Conservation (phyloP, 83 land plant species). For the Picea abies region DNA sequence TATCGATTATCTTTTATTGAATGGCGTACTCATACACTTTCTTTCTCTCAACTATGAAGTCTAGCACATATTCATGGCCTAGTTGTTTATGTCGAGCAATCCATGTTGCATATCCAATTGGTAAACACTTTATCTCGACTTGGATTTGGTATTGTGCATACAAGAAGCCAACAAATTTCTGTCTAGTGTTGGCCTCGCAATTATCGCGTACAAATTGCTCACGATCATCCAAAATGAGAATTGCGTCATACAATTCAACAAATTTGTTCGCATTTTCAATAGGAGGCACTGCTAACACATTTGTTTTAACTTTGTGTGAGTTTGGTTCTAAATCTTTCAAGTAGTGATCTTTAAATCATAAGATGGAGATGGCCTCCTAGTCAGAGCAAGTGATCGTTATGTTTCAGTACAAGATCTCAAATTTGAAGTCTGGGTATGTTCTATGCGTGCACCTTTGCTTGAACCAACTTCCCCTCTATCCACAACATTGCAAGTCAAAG, state of each 20-base stretch:
- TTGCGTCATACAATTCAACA: constrained; percentile 66
- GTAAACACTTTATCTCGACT: constrained; percentile 85
- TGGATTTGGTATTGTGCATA: constrained; percentile 57
- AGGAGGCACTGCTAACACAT: constrained; percentile 61
- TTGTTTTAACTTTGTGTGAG: constrained; percentile 12
- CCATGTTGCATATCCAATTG: constrained; percentile 96
- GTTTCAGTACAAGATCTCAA: not conserved
- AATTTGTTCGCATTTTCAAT: constrained; percentile 62
- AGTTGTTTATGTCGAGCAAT: constrained; percentile 73
- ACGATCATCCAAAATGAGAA: constrained; percentile 85
- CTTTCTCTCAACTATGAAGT: constrained; percentile 96
- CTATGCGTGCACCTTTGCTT: not conserved
- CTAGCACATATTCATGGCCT: constrained; percentile 81
- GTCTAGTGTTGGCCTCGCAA: constrained; percentile 35
- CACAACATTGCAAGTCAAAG: not conserved
- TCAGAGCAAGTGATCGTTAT: constrained; percentile 3
- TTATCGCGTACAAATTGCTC: constrained; percentile 66
- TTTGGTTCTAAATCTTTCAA: constrained; percentile 6
- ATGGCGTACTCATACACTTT: constrained; percentile 76
- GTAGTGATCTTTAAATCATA: constrained; percentile 28
- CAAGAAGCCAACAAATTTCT: constrained; percentile 55
- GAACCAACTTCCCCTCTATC: not conserved
- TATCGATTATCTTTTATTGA: constrained; percentile 94
- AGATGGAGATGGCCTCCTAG: constrained; percentile 32
- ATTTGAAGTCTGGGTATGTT: not conserved